Base-by-base conservation (phyloP, 2,329 filamentous ascomycete genomes). In the Epichloe uncinata region DNA sequence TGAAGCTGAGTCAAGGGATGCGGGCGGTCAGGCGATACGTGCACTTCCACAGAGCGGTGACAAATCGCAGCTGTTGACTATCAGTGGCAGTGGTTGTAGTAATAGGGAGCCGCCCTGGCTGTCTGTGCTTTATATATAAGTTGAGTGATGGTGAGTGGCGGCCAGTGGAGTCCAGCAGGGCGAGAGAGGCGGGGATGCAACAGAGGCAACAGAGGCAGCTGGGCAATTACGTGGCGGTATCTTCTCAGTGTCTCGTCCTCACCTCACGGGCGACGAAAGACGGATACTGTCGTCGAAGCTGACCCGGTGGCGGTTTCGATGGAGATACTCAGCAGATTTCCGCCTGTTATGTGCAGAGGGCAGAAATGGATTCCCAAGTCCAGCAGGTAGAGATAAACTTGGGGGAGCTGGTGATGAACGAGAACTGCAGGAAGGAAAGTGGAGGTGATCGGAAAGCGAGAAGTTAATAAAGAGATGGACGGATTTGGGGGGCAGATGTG, bases 21-120 rank as follows among this genome's bases (percentile, higher is more conserved):
- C 13, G 30, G 36, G 42, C 18, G 46, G 50, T 42, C 45, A 35
- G 46, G 37, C 37, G 35, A 40, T 42, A n/a, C 22, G 38, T 12
- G 38, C 16, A 48, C 46, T 48, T 41, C 15, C 45, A 40, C 36
- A n/a, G 26, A 40, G 47, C 42, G 47, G 47, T 45, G 47, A 49
- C 47, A n/a, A 49, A 44, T 45, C 42, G 38, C 16, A 38, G 26
- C n/a, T 16, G 26, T 36, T 36, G 35, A 2, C 35, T 45, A 5
- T 26, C 16, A 5, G 22, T 41, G 12, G 11, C 18, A 41, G 45
- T 30, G 5, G 8, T n/a, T 20, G 22, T 26, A 26, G 8, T 7
- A 12, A 22, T 5, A 16, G 18, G 20, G 34, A 30, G 34, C 38
- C 18, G 26, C 42, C 9, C 9, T 30, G 3, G 26, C 26, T 30